Percentiles rank a stretch among this genome's conserved stretches.
Evolutionary conservation across 345 rosid species (phyloP).

Genomic region (Murraya paniculata): DNA sequence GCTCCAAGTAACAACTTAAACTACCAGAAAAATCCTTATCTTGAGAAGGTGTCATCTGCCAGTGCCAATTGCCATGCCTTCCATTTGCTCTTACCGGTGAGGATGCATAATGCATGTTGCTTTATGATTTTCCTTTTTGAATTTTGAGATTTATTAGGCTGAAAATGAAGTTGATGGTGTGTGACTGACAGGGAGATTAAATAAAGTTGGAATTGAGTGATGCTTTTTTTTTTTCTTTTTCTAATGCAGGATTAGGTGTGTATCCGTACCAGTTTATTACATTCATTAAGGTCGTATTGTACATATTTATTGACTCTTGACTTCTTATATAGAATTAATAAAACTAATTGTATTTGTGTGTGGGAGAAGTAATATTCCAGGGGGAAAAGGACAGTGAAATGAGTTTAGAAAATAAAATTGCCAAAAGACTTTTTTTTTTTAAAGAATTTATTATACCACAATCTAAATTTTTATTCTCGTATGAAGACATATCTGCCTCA

Average conservation of each 20-base stretch:
- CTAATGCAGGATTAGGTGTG: background rate
- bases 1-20: background rate
- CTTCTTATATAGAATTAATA: background rate
- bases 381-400: too few relatives aligned
- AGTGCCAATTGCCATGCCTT: background rate
- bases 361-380: background rate
- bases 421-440: too few relatives aligned
- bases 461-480: too few relatives aligned
- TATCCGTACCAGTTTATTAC: background rate
- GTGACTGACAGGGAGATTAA: background rate
- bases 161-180: background rate
- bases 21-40: background rate
- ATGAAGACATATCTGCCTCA: too few relatives aligned
- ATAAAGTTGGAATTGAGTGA: background rate
- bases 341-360: background rate
- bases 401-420: too few relatives aligned
- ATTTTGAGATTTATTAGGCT: background rate
- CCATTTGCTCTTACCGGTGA: background rate
- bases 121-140: background rate
- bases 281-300: background rate
- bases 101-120: background rate
- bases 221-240: background rate
- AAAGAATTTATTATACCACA: too few relatives aligned
- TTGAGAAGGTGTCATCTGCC: background rate
- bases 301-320: slow-evolving; percentile 8